These are phyloP conservation scores for Talaromyces sp. DNA, from an alignment of 2,329 filamentous ascomycete species.

Conservation along the genomic window DNA sequence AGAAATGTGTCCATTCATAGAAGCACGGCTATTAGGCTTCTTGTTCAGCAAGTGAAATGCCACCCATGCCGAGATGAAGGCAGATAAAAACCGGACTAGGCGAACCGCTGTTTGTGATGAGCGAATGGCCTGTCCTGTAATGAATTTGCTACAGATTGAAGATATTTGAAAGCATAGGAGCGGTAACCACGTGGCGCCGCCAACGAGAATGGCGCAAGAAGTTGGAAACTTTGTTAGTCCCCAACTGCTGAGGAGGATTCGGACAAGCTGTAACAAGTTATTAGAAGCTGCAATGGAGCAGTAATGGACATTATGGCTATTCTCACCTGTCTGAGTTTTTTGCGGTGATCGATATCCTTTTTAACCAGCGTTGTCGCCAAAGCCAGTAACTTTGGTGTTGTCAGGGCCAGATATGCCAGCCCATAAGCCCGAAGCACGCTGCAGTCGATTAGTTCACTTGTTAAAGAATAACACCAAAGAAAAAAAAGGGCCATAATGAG, in stretches of 20 bases:
- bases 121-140: constrained; percentile 8
- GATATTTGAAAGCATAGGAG: constrained; percentile 21
- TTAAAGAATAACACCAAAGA: background rate
- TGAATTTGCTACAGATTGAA: constrained; percentile 17
- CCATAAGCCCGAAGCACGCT: constrained; percentile 43
- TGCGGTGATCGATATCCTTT: constrained; percentile 24
- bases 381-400: constrained; percentile 40
- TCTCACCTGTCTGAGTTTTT: constrained; percentile 34
- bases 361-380: constrained; percentile 29
- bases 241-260: constrained; percentile 34
- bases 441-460: background rate
- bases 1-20: background rate
- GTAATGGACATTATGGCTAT: constrained; percentile 4
- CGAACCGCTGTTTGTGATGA: constrained; percentile 16
- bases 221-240: constrained; percentile 46
- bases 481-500: background rate
- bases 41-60: constrained; percentile 46
- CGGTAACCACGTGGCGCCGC: constrained; percentile 45
- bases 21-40: constrained; percentile 17
- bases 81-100: constrained; percentile 37
- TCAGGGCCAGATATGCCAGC: constrained; percentile 43
- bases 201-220: constrained; percentile 48
- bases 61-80: constrained; percentile 44
- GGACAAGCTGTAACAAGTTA: constrained; percentile 26
- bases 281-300: background rate